Evolutionary conservation across 306 rosid species (phyloP).

Genomic region (Coriaria nepalensis): DNA sequence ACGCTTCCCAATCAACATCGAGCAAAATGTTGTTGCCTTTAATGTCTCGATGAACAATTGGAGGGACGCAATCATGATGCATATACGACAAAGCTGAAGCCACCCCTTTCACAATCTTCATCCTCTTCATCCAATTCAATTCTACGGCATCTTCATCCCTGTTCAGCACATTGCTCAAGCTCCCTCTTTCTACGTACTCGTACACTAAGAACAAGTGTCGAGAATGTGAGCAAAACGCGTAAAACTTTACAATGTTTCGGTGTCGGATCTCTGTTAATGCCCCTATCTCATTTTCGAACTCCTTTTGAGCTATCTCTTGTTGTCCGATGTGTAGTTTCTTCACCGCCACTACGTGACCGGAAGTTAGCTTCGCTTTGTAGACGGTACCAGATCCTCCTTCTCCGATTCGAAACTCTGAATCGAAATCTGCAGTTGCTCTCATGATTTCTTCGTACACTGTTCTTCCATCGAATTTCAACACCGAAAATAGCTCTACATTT

Average conservation of each 20-base stretch:
- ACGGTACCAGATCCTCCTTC: no score
- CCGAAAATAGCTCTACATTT: constrained; percentile 9
- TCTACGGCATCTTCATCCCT: not conserved
- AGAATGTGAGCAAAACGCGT: not conserved
- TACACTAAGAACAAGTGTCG: not conserved
- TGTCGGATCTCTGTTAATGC: no score
- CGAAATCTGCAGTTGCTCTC: constrained; percentile 15
- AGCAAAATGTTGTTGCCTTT: not conserved
- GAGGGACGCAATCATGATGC: not conserved
- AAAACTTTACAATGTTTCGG: not conserved
- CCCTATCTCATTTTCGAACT: no score
- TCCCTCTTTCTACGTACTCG: not conserved
- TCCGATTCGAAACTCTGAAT: no score
- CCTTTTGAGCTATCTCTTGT: no score
- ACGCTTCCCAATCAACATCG: not conserved
- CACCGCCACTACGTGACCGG: no score
- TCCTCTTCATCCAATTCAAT: not conserved
- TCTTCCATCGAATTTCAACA: constrained; percentile 18
- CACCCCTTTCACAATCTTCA: not conserved
- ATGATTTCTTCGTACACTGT: constrained; percentile 18
- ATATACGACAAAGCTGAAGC: not conserved
- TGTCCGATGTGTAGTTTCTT: no score
- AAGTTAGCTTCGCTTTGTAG: no score
- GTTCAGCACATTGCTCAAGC: not conserved
- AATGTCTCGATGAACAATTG: not conserved